Evolutionary conservation across 176 grass and related monocot species (phyloP), one percentile per base, ranked within the genome.

Genomic region (Typha latifolia): DNA sequence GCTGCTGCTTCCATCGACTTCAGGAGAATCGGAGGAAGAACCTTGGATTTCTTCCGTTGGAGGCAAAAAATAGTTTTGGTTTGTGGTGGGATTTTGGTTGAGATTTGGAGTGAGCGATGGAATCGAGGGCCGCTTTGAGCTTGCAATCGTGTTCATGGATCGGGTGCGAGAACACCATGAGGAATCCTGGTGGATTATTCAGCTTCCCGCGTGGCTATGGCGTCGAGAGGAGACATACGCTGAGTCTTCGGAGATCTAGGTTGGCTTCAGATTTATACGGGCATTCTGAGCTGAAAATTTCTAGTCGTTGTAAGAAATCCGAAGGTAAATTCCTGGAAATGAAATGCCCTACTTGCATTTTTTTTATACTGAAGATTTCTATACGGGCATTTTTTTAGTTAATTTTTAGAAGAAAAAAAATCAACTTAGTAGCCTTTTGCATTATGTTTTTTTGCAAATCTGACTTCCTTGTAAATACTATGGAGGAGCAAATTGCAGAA

Each of bases 61-160:
- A 26, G 24, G 24, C 10, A 18, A 18, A 57, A 20, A 20, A 8
- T 26, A 8, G 7, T n/a, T 8, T 47, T 65, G 14, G 4, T n/a
- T 65, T 65, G 18, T 10, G 32, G 63, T 47, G 32, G 63, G 15
- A n/a, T 65, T 47, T 65, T 65, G 63, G 21, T 23, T 22, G 23
- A 62, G 61, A 27, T 65, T 65, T 43, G 0, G 13, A 43, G 14
- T 3, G 26, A 34, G 31, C 2, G 32, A 65, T 65, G 63, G 63
- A 65, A 14, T 15, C 63, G 63, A 2, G 63, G 13, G 14, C 31
- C 27, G 1, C 63, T 65, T 65, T 65, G 32, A 65, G 32, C 14
- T 65, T 65, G 63, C 63, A 65, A 43, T 65, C 63, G 14, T n/a
- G 63, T 43, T 37, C 63, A 13, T 65, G 63, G 63, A 65, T 43